Percentiles rank a stretch among this genome's conserved stretches.
phyloP scores from a whole-genome alignment of 208 protist species.

The Trypanosomatidae sp. region DNA sequence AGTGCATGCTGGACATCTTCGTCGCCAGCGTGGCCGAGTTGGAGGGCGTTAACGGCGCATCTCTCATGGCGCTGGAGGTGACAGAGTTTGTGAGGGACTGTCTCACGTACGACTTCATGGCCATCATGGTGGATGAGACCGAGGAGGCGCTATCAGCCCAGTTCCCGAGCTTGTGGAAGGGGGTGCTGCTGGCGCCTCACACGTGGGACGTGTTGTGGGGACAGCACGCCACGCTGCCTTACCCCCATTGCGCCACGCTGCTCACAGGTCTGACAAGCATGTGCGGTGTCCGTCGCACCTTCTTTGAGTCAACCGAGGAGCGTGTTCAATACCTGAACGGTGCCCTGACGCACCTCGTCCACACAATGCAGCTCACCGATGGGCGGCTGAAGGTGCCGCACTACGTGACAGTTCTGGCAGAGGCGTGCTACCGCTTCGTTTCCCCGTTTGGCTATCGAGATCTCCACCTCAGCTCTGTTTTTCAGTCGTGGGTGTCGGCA shows the following conservation, averaged over 20 bases:
- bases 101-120: conserved; percentile 84
- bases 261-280: conserved; percentile 59
- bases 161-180: conserved; percentile 72
- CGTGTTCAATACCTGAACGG: conserved; percentile 61
- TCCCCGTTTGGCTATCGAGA: conserved; percentile 78
- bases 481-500: conserved; percentile 46
- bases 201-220: conserved; percentile 68
- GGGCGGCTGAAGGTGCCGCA: conserved; percentile 60
- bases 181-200: conserved; percentile 44
- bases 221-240: conserved; percentile 67
- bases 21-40: conserved; percentile 42
- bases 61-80: conserved; percentile 34
- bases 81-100: conserved; percentile 60
- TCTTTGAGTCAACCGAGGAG: conserved; percentile 74
- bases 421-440: conserved; percentile 58
- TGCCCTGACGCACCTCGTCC: conserved; percentile 43
- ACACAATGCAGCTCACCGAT: conserved; percentile 36
- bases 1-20: conserved; percentile 68
- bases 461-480: conserved; percentile 43
- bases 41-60: conserved; percentile 30
- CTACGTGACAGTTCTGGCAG: conserved; percentile 60
- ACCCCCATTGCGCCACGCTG: conserved; percentile 64
- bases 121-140: conserved; percentile 82
- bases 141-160: conserved; percentile 76
- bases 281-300: conserved; percentile 78